A percentile compares a stretch with the other conserved stretches of the same genome.
phyloP scores from a whole-genome alignment of 805 yeast genomes.

The Yamadazyma nakazawae region DNA sequence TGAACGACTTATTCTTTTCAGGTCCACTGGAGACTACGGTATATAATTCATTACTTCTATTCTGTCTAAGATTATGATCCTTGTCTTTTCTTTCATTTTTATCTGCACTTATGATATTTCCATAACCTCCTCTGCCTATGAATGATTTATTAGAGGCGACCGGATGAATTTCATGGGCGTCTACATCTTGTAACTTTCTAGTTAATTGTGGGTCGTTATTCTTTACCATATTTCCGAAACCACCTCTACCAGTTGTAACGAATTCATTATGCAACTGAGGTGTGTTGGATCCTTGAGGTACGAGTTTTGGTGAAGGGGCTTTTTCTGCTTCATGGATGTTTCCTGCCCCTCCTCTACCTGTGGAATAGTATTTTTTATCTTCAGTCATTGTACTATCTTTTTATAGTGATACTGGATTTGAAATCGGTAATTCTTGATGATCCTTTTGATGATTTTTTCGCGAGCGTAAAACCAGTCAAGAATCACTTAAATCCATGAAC shows the following conservation, averaged over 20 bases:
- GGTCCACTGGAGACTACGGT: conserved; percentile 34
- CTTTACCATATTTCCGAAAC: conserved; percentile 70
- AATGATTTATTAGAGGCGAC: conserved; percentile 45
- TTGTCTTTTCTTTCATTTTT: conserved; percentile 18
- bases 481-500: conserved; percentile 1
- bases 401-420: not conserved
- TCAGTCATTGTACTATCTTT: not conserved
- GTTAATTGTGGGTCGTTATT: conserved; percentile 58
- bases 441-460: not conserved
- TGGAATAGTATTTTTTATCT: conserved; percentile 47
- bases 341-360: conserved; percentile 81
- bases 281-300: conserved; percentile 57
- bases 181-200: conserved; percentile 67
- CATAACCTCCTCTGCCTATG: conserved; percentile 66
- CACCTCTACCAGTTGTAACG: conserved; percentile 75
- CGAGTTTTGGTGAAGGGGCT: conserved; percentile 52
- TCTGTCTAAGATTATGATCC: not conserved
- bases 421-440: not conserved
- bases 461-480: not conserved
- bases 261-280: conserved; percentile 55
- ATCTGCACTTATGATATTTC: conserved; percentile 46
- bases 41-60: conserved; percentile 21
- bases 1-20: conserved; percentile 33
- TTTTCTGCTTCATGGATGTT: conserved; percentile 47
- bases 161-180: conserved; percentile 38